Percentiles rank a stretch among this genome's conserved stretches.
phyloP scores from a whole-genome alignment of 129 eudicot genomes.

The Flaveria sonorensis region DNA sequence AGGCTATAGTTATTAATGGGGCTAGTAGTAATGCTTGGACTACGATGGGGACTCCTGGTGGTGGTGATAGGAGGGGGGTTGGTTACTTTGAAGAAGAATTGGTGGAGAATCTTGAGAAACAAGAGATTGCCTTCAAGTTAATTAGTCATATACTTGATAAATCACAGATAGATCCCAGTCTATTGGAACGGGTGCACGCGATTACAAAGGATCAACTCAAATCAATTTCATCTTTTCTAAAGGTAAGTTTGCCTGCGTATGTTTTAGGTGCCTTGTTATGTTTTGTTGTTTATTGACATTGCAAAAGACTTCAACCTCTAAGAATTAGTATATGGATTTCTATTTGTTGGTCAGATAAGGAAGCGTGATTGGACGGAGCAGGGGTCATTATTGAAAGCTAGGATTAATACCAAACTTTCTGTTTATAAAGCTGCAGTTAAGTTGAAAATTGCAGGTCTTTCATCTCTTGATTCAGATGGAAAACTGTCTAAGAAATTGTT shows the following conservation, averaged over 20 bases:
- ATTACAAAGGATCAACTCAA: constrained; percentile 72
- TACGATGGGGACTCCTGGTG: constrained; percentile 41
- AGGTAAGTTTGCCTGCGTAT: constrained; percentile 47
- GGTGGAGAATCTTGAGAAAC: constrained; percentile 74
- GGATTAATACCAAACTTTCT: constrained; percentile 74
- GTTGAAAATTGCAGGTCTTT: constrained; percentile 55
- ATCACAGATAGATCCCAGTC: constrained; percentile 52
- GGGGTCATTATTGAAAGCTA: constrained; percentile 67
- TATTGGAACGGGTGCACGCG: constrained; percentile 71
- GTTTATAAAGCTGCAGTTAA: constrained; percentile 75
- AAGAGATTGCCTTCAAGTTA: constrained; percentile 72
- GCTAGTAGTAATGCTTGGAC: constrained; percentile 50
- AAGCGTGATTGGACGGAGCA: constrained; percentile 93
- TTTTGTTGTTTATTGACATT: constrained; percentile 12
- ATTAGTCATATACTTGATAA: constrained; percentile 62
- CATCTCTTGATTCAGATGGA: constrained; percentile 75
- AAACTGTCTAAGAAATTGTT: constrained; percentile 72
- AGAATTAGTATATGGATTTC: constrained; percentile 26
- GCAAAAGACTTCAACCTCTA: constrained; percentile 7
- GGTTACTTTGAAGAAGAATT: constrained; percentile 73
- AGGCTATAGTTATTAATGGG: constrained; percentile 53
- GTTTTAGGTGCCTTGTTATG: constrained; percentile 16
- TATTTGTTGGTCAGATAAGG: constrained; percentile 67
- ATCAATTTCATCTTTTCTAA: constrained; percentile 66
- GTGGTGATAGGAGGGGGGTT: constrained; percentile 41